phyloP scores from a whole-genome alignment of 345 rosid species.

The Physaria fendleri region DNA sequence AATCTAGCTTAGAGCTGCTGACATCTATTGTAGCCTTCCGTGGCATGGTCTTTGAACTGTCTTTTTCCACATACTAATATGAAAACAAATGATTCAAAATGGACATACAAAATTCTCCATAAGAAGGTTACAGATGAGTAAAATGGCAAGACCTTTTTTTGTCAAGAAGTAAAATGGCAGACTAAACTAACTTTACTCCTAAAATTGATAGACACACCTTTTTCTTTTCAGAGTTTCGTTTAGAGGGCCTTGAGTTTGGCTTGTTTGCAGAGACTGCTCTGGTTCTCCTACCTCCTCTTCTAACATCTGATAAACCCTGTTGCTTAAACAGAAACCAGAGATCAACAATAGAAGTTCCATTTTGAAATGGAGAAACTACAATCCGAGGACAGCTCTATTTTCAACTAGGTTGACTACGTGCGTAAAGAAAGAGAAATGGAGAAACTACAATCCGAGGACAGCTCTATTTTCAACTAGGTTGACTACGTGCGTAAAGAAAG shows the following conservation, averaged over 20 bases:
- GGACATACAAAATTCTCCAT: neutral
- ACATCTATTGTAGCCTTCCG: slow-evolving; percentile 32
- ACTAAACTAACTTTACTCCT: neutral
- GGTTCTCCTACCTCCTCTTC: slow-evolving; percentile 47
- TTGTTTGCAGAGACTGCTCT: slow-evolving; percentile 34
- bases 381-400: neutral
- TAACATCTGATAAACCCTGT: slow-evolving; percentile 36
- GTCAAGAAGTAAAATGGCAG: too few relatives aligned
- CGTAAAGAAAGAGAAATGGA: neutral
- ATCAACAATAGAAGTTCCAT: neutral
- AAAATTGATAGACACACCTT: slow-evolving; percentile 35
- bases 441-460: neutral
- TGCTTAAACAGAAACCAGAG: slow-evolving; percentile 15
- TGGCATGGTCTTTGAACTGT: slow-evolving; percentile 26
- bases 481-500: neutral
- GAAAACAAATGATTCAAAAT: neutral
- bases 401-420: neutral
- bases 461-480: neutral
- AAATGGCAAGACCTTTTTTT: too few relatives aligned
- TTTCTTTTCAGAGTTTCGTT: slow-evolving; percentile 49
- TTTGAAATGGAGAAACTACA: neutral
- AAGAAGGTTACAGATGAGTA: neutral
- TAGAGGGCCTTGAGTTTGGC: slow-evolving; percentile 39
- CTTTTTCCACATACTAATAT: slow-evolving; percentile 43
- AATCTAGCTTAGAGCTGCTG: slow-evolving; percentile 32